Base-by-base conservation (phyloP, 495 filamentous ascomycete species). In the Aspergillus olivimuriae region DNA sequence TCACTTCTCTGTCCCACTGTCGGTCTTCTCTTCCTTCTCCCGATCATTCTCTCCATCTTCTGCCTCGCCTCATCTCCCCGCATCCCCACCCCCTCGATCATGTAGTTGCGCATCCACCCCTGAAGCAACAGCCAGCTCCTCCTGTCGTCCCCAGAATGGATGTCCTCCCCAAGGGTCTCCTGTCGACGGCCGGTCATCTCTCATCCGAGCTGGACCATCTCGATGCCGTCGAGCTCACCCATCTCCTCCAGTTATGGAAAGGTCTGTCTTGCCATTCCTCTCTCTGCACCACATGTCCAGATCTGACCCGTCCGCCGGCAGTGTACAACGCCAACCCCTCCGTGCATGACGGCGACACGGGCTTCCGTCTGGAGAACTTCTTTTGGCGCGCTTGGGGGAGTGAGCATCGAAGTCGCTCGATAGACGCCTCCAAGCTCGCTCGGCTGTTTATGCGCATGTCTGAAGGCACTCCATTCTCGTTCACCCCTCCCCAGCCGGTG, bases 331-430 rank as follows among this genome's bases (percentile, higher is more conserved):
- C 61, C 6, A 70, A 68, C 50, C 48, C 61, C 18, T 43, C 58
- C 26, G 55, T 62, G 28, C 52, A 74, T 38, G 47, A 61, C 48
- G 58, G 63, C 33, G 61, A 70, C 18, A 56, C 58, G 4, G 73
- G 72, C 12, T 44, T 49, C 41, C 55, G 75, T 47, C 54, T 79
- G 12, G 72, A 75, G 43, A 73, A 75, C 46, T 60, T 77, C 36
- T 77, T 77, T 48, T 77, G 74, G 75, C 59, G 74, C 31, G 70
- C 77, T 26, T 74, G 68, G 69, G 52, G 67, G 38, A 71, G 53
- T 15, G 40, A 60, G 6, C 42, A 34, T 7, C 47, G 75, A 7
- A 51, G 41, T 9, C 31, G 41, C 8, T 53, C 50, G 0, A 39
- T 73, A 8, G 53, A 49, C 20, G 58, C 67, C 14, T 53, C 60